Evolutionary conservation across 495 filamentous ascomycete species (phyloP), one percentile per base, ranked within the genome.

Genomic region (Aspergillus nidulans): DNA sequence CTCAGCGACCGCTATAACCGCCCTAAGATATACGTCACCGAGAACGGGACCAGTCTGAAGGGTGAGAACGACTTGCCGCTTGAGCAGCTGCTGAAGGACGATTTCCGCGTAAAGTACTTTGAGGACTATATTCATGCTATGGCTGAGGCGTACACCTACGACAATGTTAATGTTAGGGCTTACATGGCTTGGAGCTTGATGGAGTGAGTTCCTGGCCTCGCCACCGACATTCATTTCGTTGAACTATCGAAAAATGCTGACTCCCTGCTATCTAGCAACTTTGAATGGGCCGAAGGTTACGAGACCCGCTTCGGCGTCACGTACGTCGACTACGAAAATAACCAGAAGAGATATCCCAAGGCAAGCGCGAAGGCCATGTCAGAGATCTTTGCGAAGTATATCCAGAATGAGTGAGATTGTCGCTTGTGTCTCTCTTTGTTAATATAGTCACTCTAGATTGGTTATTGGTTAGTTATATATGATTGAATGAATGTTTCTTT

Each of bases 151-250:
- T 77, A 79, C 16, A 70, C 73, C 21, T 74, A 83, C 51, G 87
- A 91, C 63, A 83, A 86, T 13, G 84, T 89, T 25, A 77, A 90
- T 61, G 84, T 91, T 50, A 76, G 76, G 53, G 86, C 78, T 1
- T 92, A 91, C 68, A 79, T 90, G 69, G 88, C 86, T 8, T 92
- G 89, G 89, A 87, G 82, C 63, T 78, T 92, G 66, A 82, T 91
- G 79, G 88, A 92, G 74, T 77, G 64, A 48, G 69, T 66, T 26
- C n/a, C n/a, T n/a, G n/a, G n/a, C n/a, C n/a, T n/a, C n/a, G n/a
- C n/a, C n/a, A 28, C 30, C 10, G 30, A 12, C 10, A 7, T 12
- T 34, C 30, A 34, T 12, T n/a, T n/a, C 30, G 4, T 13, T 34
- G 2, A 34, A 6, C 30, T 34, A 12, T 12, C 15, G 30, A 34